Percentiles rank a stretch among this genome's conserved stretches.
These are phyloP conservation scores for Rhizopus arrhizus DNA, from an alignment of 371 early-diverging fungal species.

Conservation along the genomic window DNA sequence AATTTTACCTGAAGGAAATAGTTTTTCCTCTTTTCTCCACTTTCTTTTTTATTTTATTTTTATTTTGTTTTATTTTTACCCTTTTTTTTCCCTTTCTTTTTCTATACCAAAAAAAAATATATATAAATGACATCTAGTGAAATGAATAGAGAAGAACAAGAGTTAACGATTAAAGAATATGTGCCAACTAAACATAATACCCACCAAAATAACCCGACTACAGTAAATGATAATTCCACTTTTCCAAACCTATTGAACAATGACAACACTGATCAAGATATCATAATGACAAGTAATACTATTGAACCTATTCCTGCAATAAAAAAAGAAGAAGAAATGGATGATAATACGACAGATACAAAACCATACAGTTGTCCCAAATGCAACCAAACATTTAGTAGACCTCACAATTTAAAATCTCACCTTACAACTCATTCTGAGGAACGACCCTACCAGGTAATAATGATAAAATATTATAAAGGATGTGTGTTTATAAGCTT, in stretches of 20 bases:
- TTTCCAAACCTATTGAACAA: constrained; percentile 12
- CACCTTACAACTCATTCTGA: constrained; percentile 47
- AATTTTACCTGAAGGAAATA: not conserved
- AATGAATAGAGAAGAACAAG: constrained; percentile 4
- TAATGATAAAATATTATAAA: constrained; percentile 15
- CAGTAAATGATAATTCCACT: constrained; percentile 7
- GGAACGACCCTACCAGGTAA: constrained; percentile 44
- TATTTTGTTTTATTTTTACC: not conserved
- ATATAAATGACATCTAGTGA: constrained; percentile 9
- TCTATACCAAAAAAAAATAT: not conserved
- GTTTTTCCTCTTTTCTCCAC: constrained; percentile 12
- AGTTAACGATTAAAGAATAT: constrained; percentile 1
- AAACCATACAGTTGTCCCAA: constrained; percentile 38
- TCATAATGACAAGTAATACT: not conserved
- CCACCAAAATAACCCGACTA: not conserved
- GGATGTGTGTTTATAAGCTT: constrained; percentile 12
- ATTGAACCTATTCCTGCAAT: not conserved
- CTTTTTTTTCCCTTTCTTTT: not conserved
- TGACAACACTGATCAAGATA: constrained; percentile 15
- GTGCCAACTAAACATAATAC: not conserved
- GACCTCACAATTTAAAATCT: constrained; percentile 49
- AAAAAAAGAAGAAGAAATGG: not conserved
- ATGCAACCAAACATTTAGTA: constrained; percentile 43
- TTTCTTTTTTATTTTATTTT: constrained; percentile 8
- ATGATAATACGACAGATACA: constrained; percentile 14